Evolutionary conservation across 805 yeast genomes (phyloP).

Genomic region (Metschnikowia orientalis): DNA sequence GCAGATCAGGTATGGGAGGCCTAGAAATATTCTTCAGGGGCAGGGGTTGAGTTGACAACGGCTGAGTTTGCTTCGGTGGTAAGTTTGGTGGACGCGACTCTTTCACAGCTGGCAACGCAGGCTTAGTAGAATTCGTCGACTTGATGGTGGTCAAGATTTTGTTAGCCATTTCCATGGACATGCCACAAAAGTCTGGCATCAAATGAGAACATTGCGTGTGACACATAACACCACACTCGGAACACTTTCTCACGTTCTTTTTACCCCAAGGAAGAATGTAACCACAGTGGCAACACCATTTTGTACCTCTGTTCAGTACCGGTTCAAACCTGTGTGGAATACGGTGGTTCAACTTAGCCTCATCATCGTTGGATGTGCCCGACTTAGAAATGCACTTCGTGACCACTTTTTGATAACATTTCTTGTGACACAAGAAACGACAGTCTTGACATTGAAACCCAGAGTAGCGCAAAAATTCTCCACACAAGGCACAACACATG

Average conservation of each 20-base stretch:
- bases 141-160: constrained; percentile 81
- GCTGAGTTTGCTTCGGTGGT: constrained; percentile 5
- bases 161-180: constrained; percentile 96
- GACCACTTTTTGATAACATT: constrained; percentile 74
- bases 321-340: constrained; percentile 96
- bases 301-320: constrained; percentile 88
- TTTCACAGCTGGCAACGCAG: constrained; percentile 19
- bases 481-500: constrained; percentile 97
- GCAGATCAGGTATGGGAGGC: no score
- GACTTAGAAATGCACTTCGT: constrained; percentile 80
- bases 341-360: constrained; percentile 83
- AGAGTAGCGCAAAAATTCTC: constrained; percentile 85
- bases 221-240: constrained; percentile 92
- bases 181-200: constrained; percentile 98
- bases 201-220: constrained; percentile 89
- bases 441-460: constrained; percentile 87
- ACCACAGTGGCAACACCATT: constrained; percentile 99
- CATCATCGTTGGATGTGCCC: constrained; percentile 67
- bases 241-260: constrained; percentile 87
- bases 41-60: constrained; percentile 5
- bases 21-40: constrained; percentile 8
- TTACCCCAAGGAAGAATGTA: constrained; percentile 92
- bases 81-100: constrained; percentile 3
- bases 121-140: constrained; percentile 42
- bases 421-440: constrained; percentile 73